phyloP scores from a whole-genome alignment of 2,329 filamentous ascomycete species.

The Phialophora verrucosa region DNA sequence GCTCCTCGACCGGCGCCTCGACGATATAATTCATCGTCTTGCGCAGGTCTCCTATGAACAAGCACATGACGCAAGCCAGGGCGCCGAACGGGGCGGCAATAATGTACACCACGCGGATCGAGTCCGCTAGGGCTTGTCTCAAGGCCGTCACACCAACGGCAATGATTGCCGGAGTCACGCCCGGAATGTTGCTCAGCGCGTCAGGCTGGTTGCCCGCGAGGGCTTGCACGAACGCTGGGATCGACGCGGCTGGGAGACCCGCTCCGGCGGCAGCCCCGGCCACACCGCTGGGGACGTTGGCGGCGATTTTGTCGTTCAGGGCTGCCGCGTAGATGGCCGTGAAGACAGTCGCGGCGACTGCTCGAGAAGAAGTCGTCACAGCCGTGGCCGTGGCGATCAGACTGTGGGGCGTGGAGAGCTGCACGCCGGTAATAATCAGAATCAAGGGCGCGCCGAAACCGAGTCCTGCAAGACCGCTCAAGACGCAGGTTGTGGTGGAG shows the following conservation, averaged over 20 bases:
- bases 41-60: slow-evolving; percentile 34
- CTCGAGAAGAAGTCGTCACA: slow-evolving; percentile 33
- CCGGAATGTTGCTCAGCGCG: slow-evolving; percentile 22
- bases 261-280: slow-evolving; percentile 24
- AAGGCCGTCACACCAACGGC: slow-evolving; percentile 16
- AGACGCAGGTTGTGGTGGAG: slow-evolving; percentile 12
- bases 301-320: slow-evolving; percentile 24
- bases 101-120: slow-evolving; percentile 33
- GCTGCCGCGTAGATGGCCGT: slow-evolving; percentile 35
- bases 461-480: slow-evolving; percentile 30
- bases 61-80: slow-evolving; percentile 30
- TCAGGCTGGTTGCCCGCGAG: slow-evolving; percentile 29
- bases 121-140: slow-evolving; percentile 36
- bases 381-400: slow-evolving; percentile 37
- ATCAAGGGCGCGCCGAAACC: slow-evolving; percentile 35
- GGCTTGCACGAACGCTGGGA: slow-evolving; percentile 29
- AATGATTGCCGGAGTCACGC: slow-evolving; percentile 29
- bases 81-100: slow-evolving; percentile 34
- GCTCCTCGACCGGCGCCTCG: slow-evolving; percentile 36
- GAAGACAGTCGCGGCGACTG: slow-evolving; percentile 33
- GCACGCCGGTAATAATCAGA: slow-evolving; percentile 35
- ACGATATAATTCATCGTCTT: slow-evolving; percentile 38
- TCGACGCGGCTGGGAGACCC: slow-evolving; percentile 26
- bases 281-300: slow-evolving; percentile 29
- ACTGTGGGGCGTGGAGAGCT: slow-evolving; percentile 33